Evolutionary conservation across 2,329 filamentous ascomycete genomes (phyloP), one percentile per base, ranked within the genome.

Genomic region (Aspergillus tamarii): DNA sequence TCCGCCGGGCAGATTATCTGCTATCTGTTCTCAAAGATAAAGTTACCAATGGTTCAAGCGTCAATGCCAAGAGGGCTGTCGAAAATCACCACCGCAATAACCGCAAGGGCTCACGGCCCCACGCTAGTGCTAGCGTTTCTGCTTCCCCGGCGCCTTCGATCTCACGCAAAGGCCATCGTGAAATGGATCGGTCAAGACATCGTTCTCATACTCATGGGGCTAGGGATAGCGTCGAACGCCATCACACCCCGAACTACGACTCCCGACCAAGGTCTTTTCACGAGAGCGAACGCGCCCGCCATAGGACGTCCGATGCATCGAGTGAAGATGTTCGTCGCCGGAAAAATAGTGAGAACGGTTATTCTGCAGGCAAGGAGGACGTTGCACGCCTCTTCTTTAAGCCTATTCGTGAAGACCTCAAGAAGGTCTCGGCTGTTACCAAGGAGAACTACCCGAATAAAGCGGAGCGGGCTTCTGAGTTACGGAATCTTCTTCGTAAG

Each of bases 31-130:
- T 99, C 65, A 93, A 94, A 74, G 92, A 96, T 73, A 93, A 96
- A 78, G 90, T 89, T 2, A 88, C 88, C 65, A 92, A 96, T 66
- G 81, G 82, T 28, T 73, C 76, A 34, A 81, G 76, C 73, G 85
- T 87, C 34, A 87, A 87, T 23, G 91, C 91, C 4, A 93, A 92
- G 76, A 89, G 89, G 73, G 88, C 91, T 1, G 89, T 96, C 32
- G 94, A 97, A 72, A 97, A 97, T 68, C 94, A 97, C 72, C 94
- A 96, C 77, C 92, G 94, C 61, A 97, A 94, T 80, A 96, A 94
- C 81, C 96, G 96, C 82, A 94, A 96, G 73, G 72, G 74, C 48
- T 70, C 74, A 14, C 75, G 78, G 14, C 67, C 74, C 54, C 72
- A 72, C 19, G 70, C 73, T 30, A 77, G 77, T 61, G 71, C 70